These are phyloP conservation scores for Gracilaria vermiculophylla DNA, from an alignment of 23 red algal species.

Conservation along the genomic window DNA sequence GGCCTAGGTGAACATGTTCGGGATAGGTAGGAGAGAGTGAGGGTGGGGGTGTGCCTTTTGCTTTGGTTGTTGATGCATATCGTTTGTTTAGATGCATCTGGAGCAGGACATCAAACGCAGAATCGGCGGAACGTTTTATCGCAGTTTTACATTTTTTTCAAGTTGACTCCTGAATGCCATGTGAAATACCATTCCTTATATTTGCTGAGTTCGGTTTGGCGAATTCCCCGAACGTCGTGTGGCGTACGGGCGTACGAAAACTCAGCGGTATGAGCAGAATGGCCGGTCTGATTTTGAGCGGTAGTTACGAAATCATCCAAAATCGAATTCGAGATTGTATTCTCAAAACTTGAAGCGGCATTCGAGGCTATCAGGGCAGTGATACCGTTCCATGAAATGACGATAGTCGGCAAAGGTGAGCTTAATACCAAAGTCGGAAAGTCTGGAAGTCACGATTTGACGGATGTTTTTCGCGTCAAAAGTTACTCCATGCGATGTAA, in stretches of 20 bases:
- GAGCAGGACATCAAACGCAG: too few species aligned
- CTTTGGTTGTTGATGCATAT: too few species aligned
- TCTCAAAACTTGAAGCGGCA: neutral
- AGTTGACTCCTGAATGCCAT: neutral
- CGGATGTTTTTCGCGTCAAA: neutral
- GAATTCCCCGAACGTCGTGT: neutral
- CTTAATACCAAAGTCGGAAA: neutral
- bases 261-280: neutral
- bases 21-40: too few species aligned
- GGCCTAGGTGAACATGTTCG: too few species aligned
- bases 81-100: too few species aligned
- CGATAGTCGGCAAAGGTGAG: neutral
- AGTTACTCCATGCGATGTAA: neutral
- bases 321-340: neutral
- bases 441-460: neutral
- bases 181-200: neutral
- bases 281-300: neutral
- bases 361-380: neutral
- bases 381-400: neutral
- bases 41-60: too few species aligned
- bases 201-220: neutral
- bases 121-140: too few species aligned
- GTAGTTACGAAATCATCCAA: neutral
- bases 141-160: neutral
- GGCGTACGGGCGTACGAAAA: neutral